Base-by-base conservation (phyloP, 495 filamentous ascomycete species). In the Clohesyomyces aquaticus region DNA sequence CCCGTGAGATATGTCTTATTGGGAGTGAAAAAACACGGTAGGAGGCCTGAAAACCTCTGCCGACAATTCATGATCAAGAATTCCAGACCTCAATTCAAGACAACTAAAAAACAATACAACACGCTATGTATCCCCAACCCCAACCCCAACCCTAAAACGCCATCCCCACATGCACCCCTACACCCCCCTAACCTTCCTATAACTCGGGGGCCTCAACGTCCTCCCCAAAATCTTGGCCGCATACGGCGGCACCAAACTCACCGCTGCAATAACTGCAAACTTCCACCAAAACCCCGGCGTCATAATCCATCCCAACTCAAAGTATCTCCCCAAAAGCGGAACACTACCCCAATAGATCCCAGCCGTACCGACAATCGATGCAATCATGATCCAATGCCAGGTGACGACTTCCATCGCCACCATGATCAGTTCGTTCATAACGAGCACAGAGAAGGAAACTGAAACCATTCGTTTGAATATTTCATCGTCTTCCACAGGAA, bases 391-490 rank as follows among this genome's bases (percentile, higher is more conserved):
- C 46, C 87, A 86, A 72, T 99, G 95, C 95, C 95, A 98, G 6
- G 95, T 99, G 10, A 91, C 96, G 68, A 99, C 88, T 68, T 96
- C 90, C 43, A 93, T 87, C 4, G 93, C 92, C 11, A 97, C 94
- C 95, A 99, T 99, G 49, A 93, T 82, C 54, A 99, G 81, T 73
- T 99, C 95, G 72, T 97, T 98, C 53, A 99, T 77, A 11, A 99
- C 87, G 3, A 99, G 85, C 3, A 90, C 91, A 0, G 93, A 95
- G 74, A 93, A 99, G 53, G 87, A 91, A 29, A 99, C 88, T 61
- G 90, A 86, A 54, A 98, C 89, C 85, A 99, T 93, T 28, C 80
- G 82, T 12, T 63, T 52, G 52, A 75, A 72, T n/a, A 23, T 23
- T 4, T 14, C 21, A 23, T 16, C 21, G 48, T 54, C 25, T 35